Evolutionary conservation across 352 stramenopile species (phyloP), one percentile per base, ranked within the genome.

Genomic region (Phytophthora sp.): DNA sequence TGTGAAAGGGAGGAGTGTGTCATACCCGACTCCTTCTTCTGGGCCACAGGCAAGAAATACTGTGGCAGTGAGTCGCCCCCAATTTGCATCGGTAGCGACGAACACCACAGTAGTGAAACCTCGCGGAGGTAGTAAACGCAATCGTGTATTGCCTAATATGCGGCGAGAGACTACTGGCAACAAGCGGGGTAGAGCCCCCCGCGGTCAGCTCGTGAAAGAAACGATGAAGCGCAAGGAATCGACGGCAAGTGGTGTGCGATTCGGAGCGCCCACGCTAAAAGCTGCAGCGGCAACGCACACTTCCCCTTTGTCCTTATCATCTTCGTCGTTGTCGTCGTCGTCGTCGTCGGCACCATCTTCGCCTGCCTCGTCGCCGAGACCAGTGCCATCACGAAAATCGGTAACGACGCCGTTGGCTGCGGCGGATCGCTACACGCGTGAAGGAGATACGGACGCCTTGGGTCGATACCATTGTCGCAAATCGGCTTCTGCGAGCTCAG

Each of bases 391-490:
- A 23, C 34, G 34, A 15, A 51, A 66, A 57, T 55, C 60, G 3
- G 27, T 43, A 5, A 21, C 38, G 10, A 32, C 34, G 21, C 3
- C 39, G 10, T 23, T 31, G 13, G 27, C 18, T 39, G 2, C 39
- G 8, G 17, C 27, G 7, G n/a, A 13, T 12, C 9, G 8, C 17
- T 27, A 39, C 30, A 27, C 7, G 10, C 42, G 21, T 5, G 51
- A 71, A 54, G 39, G 39, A 55, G 35, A 60, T 24, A 52, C 30
- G 4, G 44, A 59, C 17, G 50, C 37, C 2, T 56, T 60, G 21
- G 43, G 44, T n/a, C 54, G 23, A 27, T 56, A 50, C 18, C 30
- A 56, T 37, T 63, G 54, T 50, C 42, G 26, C 38, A 69, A 71
- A 60, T 59, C 49, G 38, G 60, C 28, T 39, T 42, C 43, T 54